Percentiles rank a stretch among this genome's conserved stretches.
Evolutionary conservation across 345 rosid species (phyloP).

Genomic region (Cardamine chenopodiifolia): DNA sequence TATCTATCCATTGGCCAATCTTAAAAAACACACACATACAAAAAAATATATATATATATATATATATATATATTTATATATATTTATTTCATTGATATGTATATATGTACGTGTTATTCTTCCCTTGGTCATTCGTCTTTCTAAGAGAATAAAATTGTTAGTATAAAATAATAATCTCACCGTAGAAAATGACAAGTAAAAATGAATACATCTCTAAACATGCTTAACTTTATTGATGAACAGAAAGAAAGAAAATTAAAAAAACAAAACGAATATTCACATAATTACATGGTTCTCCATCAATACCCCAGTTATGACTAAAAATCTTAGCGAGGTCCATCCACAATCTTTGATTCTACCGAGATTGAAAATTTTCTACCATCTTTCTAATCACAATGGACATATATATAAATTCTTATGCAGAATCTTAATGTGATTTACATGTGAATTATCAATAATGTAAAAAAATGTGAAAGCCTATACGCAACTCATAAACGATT

Average conservation of each 20-base stretch:
- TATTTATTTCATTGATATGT: neutral
- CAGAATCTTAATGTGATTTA: neutral
- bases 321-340: neutral
- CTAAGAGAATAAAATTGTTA: neutral
- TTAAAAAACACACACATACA: neutral
- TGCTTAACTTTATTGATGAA: neutral
- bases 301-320: neutral
- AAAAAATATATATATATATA: neutral
- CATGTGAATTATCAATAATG: too few species aligned
- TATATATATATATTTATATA: neutral
- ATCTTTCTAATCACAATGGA: neutral
- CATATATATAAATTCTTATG: neutral
- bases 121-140: neutral
- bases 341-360: neutral
- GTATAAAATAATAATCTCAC: neutral
- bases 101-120: neutral
- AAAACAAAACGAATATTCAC: neutral
- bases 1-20: neutral
- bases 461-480: neutral
- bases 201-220: neutral
- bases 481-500: neutral
- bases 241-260: neutral
- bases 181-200: neutral
- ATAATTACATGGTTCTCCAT: neutral
- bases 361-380: neutral